Conservation (phyloP, 371 early-diverging fungal genomes). For the Syncephalastrum sp. region DNA sequence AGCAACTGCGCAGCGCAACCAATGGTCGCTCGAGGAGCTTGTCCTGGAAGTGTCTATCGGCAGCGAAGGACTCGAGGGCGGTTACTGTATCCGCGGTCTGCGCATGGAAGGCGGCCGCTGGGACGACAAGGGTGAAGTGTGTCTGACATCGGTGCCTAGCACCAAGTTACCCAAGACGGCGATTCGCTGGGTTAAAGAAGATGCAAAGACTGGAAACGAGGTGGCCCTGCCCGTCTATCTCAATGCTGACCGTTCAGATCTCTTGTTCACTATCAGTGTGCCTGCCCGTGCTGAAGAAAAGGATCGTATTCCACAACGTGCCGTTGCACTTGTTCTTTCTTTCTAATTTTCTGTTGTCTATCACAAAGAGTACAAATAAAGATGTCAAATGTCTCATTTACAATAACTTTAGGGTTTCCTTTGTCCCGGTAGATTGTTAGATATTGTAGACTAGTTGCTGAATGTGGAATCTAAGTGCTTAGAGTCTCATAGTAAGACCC, state of each 20-base stretch:
- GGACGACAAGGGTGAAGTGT: slow-evolving; percentile 42
- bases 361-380: too few species aligned
- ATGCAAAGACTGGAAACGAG: slow-evolving; percentile 15
- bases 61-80: slow-evolving; percentile 15
- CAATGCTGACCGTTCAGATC: slow-evolving; percentile 72
- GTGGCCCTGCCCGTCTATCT: slow-evolving; percentile 80
- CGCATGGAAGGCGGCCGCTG: slow-evolving; percentile 73
- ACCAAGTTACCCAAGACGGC: slow-evolving; percentile 42
- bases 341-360: slow-evolving; percentile 21
- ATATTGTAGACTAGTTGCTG: too few species aligned
- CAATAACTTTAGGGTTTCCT: too few species aligned
- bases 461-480: too few species aligned
- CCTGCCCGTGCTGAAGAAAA: slow-evolving; percentile 38
- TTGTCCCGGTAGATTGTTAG: too few species aligned
- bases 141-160: slow-evolving; percentile 49
- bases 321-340: slow-evolving; percentile 67
- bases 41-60: slow-evolving; percentile 50
- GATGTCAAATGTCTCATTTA: too few species aligned
- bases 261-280: slow-evolving; percentile 72
- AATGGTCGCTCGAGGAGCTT: slow-evolving; percentile 74
- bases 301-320: slow-evolving; percentile 68
- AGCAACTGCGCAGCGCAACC: slow-evolving; percentile 69
- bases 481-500: too few species aligned
- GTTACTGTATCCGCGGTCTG: slow-evolving; percentile 48
- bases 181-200: slow-evolving; percentile 53